Conservation (phyloP, 495 filamentous ascomycete species). For the Hypoxylon cercidicola region DNA sequence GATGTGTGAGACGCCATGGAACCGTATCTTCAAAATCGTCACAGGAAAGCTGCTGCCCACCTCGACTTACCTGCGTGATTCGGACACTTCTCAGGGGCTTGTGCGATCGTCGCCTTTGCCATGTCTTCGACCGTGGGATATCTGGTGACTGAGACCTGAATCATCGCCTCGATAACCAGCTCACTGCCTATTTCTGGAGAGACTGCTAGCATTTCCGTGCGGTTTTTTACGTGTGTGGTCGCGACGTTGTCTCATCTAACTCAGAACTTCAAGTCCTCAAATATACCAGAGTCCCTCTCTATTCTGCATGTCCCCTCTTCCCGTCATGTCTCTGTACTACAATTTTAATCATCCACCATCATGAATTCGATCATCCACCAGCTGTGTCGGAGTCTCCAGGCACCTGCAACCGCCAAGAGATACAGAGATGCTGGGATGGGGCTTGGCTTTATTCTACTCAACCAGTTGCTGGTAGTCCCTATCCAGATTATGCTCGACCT, state of each 20-base stretch:
- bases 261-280: slow-evolving; percentile 32
- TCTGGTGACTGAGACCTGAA: slow-evolving; percentile 2
- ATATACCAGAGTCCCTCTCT: slow-evolving; percentile 5
- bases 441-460: slow-evolving; percentile 31
- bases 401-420: slow-evolving; percentile 29
- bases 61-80: slow-evolving; percentile 19
- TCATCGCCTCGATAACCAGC: slow-evolving; percentile 1
- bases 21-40: slow-evolving; percentile 27
- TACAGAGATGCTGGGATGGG: slow-evolving; percentile 43
- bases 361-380: slow-evolving; percentile 31
- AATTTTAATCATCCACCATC: slow-evolving; percentile 18
- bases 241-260: slow-evolving; percentile 10
- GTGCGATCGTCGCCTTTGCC: slow-evolving; percentile 20
- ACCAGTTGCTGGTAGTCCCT: slow-evolving; percentile 38
- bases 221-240: too few species aligned
- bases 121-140: slow-evolving; percentile 16
- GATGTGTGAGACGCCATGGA: slow-evolving; percentile 36
- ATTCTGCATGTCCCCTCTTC: slow-evolving; percentile 35
- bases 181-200: slow-evolving; percentile 3
- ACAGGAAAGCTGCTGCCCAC: slow-evolving; percentile 10
- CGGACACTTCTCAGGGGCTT: slow-evolving; percentile 15
- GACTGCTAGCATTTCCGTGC: not conserved
- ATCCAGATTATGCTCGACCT: slow-evolving; percentile 38
- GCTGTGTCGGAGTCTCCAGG: slow-evolving; percentile 37
- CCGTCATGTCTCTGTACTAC: slow-evolving; percentile 29